A percentile compares a stretch with the other conserved stretches of the same genome.
Conservation (phyloP, 306 rosid genomes). For the Prunus davidiana region DNA sequence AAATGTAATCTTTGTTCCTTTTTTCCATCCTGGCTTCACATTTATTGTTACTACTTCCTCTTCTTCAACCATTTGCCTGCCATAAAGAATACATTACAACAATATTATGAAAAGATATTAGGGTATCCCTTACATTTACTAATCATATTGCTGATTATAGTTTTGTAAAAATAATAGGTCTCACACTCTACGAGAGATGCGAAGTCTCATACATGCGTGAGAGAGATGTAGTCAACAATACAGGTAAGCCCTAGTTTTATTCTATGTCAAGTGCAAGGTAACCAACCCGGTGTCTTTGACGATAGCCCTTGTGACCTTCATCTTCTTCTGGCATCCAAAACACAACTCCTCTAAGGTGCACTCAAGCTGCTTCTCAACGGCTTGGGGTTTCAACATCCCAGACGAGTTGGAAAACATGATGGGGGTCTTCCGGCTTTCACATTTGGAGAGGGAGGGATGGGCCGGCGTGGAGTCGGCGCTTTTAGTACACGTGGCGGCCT, state of each 20-base stretch:
- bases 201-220: background rate
- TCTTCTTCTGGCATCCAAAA: constrained; percentile 68
- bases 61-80: constrained; percentile 51
- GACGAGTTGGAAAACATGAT: constrained; percentile 84
- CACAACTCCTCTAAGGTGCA: constrained; percentile 88
- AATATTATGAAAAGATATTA: background rate
- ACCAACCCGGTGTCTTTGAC: constrained; percentile 56
- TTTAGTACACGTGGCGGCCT: background rate
- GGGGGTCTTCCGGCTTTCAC: constrained; percentile 27
- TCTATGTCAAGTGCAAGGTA: background rate
- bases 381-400: constrained; percentile 61
- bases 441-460: background rate
- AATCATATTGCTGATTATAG: background rate
- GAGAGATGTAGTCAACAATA: background rate
- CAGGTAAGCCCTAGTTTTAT: background rate
- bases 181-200: too few relatives aligned
- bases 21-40: constrained; percentile 87
- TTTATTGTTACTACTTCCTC: constrained; percentile 59
- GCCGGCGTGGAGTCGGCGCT: background rate
- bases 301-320: constrained; percentile 63
- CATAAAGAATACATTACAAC: background rate
- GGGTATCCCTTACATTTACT: background rate
- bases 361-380: constrained; percentile 62
- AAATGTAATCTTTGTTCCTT: constrained; percentile 79
- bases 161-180: too few relatives aligned